Percentiles rank a stretch among this genome's conserved stretches.
These are phyloP conservation scores for Coccomyxa sp. DNA, from an alignment of 139 green algal species.

Conservation along the genomic window DNA sequence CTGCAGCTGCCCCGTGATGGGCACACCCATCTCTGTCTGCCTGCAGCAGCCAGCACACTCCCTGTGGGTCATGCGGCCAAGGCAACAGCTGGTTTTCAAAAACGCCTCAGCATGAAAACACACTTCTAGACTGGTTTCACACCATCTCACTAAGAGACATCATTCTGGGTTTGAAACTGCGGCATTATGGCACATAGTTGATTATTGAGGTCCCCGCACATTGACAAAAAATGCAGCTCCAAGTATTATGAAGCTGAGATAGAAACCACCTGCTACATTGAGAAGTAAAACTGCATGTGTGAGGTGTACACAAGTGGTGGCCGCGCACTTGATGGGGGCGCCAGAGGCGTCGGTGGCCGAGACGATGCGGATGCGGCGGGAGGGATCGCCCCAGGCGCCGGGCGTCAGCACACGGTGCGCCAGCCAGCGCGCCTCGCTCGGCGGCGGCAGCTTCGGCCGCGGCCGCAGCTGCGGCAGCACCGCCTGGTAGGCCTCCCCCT, in stretches of 20 bases:
- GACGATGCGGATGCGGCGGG: not conserved
- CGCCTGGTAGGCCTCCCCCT: conserved; percentile 5
- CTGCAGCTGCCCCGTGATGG: not conserved
- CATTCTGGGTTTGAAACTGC: too few species aligned
- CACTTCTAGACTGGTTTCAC: too few species aligned
- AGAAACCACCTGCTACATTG: not conserved
- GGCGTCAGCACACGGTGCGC: not conserved
- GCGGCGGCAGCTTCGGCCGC: not conserved
- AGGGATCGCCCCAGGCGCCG: not conserved
- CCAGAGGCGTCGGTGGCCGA: not conserved
- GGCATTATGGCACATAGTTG: too few species aligned
- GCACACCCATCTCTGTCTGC: not conserved
- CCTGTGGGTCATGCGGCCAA: not conserved
- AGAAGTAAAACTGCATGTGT: not conserved
- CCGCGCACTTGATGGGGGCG: not conserved
- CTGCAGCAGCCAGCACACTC: not conserved
- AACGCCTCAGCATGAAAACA: not conserved
- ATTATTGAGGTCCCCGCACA: too few species aligned
- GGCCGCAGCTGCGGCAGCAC: not conserved
- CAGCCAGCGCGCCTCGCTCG: conserved; percentile 9
- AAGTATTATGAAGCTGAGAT: not conserved
- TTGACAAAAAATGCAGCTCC: not conserved
- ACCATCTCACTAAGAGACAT: too few species aligned
- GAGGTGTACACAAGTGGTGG: not conserved
- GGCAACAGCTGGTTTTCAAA: not conserved